These are phyloP conservation scores for Suhomyces faveliae DNA, from an alignment of 805 yeast genomes.

Conservation along the genomic window DNA sequence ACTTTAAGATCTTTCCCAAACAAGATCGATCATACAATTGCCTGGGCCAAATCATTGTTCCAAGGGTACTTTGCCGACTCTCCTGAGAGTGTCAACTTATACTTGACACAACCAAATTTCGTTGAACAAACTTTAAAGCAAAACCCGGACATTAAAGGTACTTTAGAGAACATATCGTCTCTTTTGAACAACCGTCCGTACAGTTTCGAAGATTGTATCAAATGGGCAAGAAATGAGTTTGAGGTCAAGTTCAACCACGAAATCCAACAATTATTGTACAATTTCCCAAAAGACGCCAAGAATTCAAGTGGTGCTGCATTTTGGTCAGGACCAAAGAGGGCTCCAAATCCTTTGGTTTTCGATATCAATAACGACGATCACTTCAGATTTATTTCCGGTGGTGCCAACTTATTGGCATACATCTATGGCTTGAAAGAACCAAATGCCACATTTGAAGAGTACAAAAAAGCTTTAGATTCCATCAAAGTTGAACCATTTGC, in stretches of 20 bases:
- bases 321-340: conserved; percentile 98
- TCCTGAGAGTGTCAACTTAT: conserved; percentile 91
- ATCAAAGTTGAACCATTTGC: conserved; percentile 53
- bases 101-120: conserved; percentile 86
- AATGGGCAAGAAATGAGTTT: conserved; percentile 91
- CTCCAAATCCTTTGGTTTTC: conserved; percentile 82
- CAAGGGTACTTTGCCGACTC: conserved; percentile 87
- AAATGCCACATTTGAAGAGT: conserved; percentile 48
- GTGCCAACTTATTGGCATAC: conserved; percentile 86
- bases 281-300: conserved; percentile 91
- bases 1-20: conserved; percentile 97
- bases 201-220: conserved; percentile 88
- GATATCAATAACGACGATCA: conserved; percentile 77
- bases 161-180: conserved; percentile 74
- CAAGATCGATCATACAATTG: conserved; percentile 97
- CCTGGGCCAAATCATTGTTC: conserved; percentile 96
- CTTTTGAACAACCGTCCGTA: conserved; percentile 81
- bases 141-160: conserved; percentile 86
- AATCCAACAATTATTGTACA: conserved; percentile 83
- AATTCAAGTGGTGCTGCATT: conserved; percentile 90
- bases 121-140: conserved; percentile 90
- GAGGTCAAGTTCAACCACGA: conserved; percentile 84
- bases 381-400: conserved; percentile 79
- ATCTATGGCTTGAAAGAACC: conserved; percentile 88
- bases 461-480: conserved; percentile 51